Evolutionary conservation across 2,329 filamentous ascomycete genomes (phyloP), one percentile per base, ranked within the genome.

Genomic region (Blastomyces silverae): DNA sequence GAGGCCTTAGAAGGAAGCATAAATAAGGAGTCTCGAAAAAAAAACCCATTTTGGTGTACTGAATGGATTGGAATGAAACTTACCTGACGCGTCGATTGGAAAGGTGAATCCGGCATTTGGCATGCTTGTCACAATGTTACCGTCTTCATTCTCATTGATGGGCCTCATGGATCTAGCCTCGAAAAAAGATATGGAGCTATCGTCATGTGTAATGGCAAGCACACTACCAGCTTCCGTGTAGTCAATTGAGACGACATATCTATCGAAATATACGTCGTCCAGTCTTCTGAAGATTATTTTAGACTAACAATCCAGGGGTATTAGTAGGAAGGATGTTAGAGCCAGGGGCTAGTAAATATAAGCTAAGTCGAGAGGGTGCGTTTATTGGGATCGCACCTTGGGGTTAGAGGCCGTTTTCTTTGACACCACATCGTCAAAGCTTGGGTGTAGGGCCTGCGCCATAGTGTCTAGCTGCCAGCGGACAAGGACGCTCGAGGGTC

Each of bases 91-190:
- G 52, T 87, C 84, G 20, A 87, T 82, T 3, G 83, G 76, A 72
- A 89, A 94, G 7, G 83, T 82, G 75, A 95, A 96, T 1, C 91
- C 91, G 57, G 87, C 86, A 74, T 96, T 90, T 37, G 87, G 81
- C 37, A 95, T 81, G 64, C 86, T 89, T 67, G 84, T 85, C 42
- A 95, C 85, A 57, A 81, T 85, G 55, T 85, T 83, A 8, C 85
- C 77, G 70, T 89, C 88, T 37, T 83, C 82, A 64, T 88, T 84
- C 5, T 84, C 83, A 67, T 85, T 87, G 0, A 92, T 79, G 63
- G 87, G 82, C 4, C 85, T 82, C 83, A 96, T 88, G 0, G 85
- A 89, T 59, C 84, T 82, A 13, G 91, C 85, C 71, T 95, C 89
- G 64, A 90, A 86, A 75, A 93, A 90, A 69, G 94, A 88, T 3